Evolutionary conservation across 495 filamentous ascomycete species (phyloP), one percentile per base, ranked within the genome.

Genomic region (Staphylotrichum tortipilum): DNA sequence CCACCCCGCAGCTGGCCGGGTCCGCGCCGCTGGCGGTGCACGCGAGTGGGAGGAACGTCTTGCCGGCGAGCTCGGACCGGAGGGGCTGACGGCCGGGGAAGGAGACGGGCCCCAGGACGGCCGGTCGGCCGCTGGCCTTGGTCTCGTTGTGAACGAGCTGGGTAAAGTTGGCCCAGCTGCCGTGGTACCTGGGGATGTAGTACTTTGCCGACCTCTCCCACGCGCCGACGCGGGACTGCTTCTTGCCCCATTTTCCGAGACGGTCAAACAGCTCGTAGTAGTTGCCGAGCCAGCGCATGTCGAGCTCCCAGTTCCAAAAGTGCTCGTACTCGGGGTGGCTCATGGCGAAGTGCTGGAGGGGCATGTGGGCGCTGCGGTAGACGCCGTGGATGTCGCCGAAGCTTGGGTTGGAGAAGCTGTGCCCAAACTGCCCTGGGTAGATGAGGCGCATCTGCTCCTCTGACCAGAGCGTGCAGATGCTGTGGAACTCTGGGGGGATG

Each of bases 231-330:
- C 92, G 82, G 0, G 87, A 85, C 63, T 97, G 91, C 37, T 81
- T 59, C 38, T 74, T 76, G 2, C 88, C 84, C 89, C 88, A 98
- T 28, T 65, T 63, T 14, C 69, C 70, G 31, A 92, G 77, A 50
- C 82, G 79, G 49, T 85, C 78, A 61, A 97, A 94, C 10, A 97
- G 73, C 58, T 95, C 84, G 67, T 96, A 96, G 75, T 85, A 94
- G 64, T 95, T 88, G 18, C 92, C 92, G 0, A 88, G 86, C 68
- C 89, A 94, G 2, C 92, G 81, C 51, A 88, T 82, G 62, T 98
- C 92, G 81, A 97, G 90, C 68, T 98, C 92, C 89, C 89, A 96
- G 64, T 98, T 90, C 92, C 92, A 98, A 66, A 91, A 86, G 66
- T 83, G 89, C 36, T 89, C 89, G 64, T 92, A 97, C 61, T 96